Base-by-base conservation (phyloP, 371 early-diverging fungal species). In the Mortierella sp. region DNA sequence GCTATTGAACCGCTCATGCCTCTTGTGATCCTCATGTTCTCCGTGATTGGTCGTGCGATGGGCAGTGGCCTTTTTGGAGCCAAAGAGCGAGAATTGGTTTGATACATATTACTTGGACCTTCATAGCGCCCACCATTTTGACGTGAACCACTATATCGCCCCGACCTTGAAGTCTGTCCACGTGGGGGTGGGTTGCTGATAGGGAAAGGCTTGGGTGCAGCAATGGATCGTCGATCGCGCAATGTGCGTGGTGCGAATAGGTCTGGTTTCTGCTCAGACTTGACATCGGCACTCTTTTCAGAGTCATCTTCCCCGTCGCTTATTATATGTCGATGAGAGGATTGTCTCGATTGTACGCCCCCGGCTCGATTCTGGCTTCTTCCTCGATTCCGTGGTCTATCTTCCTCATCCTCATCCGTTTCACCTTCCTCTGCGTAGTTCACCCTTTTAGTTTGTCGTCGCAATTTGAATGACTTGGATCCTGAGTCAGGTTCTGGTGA, bases 401-500 rank as follows among this genome's bases (percentile, higher is more conserved):
- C 49, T n/a, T 67, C 68, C 12, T 62, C 51, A 20, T 66, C 72
- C 47, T 78, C 68, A 24, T 75, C 70, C 0, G 59, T 66, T 1
- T 62, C 71, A 8, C 66, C 77, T n/a, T 77, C 70, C 70, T 83
- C 83, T 28, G 79, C 78, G 66, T 83, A 83, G 52, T 83, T 83
- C 54, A 83, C 66, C 26, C 75, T 62, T 59, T 80, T 84, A n/a
- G 57, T 43, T 18, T 66, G 64, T 20, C 76, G 76, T 54, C 77
- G 66, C 20, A 65, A 59, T 0, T 61, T 43, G 14, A 66, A 18
- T 18, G 45, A 47, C 28, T 24, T 68, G 26, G 58, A 5, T 18
- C 30, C 60, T 28, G 64, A 39, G 8, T 52, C 57, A 5, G 39
- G 35, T 40, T 66, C 73, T n/a, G n/a, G 28, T 5, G 54, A 35